Percentiles rank a stretch among this genome's conserved stretches.
These are phyloP conservation scores for Spirogloea muscicola DNA, from an alignment of 139 green algal genomes.

Conservation along the genomic window DNA sequence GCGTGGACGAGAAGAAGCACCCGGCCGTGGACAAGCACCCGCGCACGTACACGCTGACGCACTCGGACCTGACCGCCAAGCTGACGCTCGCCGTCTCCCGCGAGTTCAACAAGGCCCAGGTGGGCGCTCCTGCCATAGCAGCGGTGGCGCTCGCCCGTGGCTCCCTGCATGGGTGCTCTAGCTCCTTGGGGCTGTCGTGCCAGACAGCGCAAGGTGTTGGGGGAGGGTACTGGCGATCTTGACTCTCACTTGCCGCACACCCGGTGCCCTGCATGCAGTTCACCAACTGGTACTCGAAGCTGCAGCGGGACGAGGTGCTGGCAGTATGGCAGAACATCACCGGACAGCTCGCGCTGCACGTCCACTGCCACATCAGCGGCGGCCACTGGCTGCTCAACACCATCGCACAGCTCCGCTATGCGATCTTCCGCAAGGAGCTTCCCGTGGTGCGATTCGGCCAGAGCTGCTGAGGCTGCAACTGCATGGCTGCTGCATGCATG, in stretches of 20 bases:
- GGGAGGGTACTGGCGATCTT: no score
- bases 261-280: no score
- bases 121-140: no score
- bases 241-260: no score
- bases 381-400: conserved; percentile 29
- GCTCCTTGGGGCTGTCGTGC: not conserved
- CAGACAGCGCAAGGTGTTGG: no score
- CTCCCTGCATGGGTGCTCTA: not conserved
- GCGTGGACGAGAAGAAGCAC: conserved; percentile 14
- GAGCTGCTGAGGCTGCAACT: no score
- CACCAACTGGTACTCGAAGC: conserved; percentile 26
- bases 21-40: not conserved
- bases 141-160: not conserved
- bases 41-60: conserved; percentile 27
- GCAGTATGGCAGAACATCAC: conserved; percentile 15
- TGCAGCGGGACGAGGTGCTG: conserved; percentile 35
- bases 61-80: conserved; percentile 23
- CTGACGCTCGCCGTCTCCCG: conserved; percentile 29
- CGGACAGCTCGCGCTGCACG: conserved; percentile 30
- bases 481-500: no score
- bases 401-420: conserved; percentile 17
- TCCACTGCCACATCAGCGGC: conserved; percentile 40
- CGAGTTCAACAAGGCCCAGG: conserved; percentile 34
- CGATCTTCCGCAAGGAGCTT: conserved; percentile 41
- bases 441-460: conserved; percentile 27